phyloP scores from a whole-genome alignment of 176 grass and related monocot species.

The Oropetium thomaeum region DNA sequence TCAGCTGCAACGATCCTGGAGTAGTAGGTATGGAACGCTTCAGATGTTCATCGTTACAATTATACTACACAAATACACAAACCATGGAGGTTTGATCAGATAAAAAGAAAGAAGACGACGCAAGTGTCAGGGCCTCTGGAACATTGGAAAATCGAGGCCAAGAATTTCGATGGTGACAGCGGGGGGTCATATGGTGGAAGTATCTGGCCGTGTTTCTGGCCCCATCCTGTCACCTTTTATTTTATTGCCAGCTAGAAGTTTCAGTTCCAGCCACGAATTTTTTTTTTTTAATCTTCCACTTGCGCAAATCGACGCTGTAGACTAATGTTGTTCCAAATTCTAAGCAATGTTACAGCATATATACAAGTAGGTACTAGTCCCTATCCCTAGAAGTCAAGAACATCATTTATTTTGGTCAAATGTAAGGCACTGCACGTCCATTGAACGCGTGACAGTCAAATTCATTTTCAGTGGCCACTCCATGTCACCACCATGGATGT shows the following conservation, averaged over 20 bases:
- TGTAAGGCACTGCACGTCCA: neutral
- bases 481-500: no score
- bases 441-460: neutral
- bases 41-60: neutral
- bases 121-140: neutral
- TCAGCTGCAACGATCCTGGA: neutral
- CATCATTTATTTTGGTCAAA: neutral
- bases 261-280: neutral
- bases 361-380: no score
- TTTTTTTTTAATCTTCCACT: no score
- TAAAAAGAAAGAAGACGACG: neutral
- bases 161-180: conserved; percentile 6
- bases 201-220: neutral
- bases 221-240: neutral
- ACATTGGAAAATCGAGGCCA: neutral
- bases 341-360: no score
- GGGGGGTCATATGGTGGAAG: neutral
- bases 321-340: no score
- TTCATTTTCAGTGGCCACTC: neutral
- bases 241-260: no score
- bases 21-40: neutral
- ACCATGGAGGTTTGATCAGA: neutral
- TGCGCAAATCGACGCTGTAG: no score
- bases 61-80: no score
- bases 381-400: no score